Evolutionary conservation across 2,329 filamentous ascomycete genomes (phyloP).

Genomic region (Cladosporium colombiae): DNA sequence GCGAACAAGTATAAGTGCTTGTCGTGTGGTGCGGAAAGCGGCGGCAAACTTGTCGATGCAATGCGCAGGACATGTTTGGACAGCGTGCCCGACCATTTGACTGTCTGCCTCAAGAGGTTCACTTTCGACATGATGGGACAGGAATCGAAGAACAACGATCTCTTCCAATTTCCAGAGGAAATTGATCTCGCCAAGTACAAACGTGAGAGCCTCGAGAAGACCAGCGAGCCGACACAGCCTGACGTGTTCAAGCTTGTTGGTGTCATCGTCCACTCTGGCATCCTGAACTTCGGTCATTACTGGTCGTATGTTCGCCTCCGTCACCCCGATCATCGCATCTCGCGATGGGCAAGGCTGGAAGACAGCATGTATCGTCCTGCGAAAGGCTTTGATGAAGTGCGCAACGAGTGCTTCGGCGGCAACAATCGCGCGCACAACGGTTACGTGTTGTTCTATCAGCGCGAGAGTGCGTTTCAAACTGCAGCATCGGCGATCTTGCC

Average conservation of each 20-base stretch:
- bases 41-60: slow-evolving; percentile 71
- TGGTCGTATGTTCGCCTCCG: slow-evolving; percentile 92
- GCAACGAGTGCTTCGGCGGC: slow-evolving; percentile 69
- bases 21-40: slow-evolving; percentile 68
- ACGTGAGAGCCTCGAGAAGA: slow-evolving; percentile 75
- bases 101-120: slow-evolving; percentile 90
- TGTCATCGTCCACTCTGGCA: slow-evolving; percentile 88
- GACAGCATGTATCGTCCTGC: slow-evolving; percentile 70
- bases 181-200: slow-evolving; percentile 92
- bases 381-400: slow-evolving; percentile 75
- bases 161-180: slow-evolving; percentile 79
- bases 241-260: slow-evolving; percentile 95
- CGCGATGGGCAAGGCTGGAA: slow-evolving; percentile 87
- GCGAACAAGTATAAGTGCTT: slow-evolving; percentile 98
- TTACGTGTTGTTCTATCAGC: slow-evolving; percentile 98
- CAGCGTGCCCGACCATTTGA: slow-evolving; percentile 88
- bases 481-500: neutral
- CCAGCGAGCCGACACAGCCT: slow-evolving; percentile 55
- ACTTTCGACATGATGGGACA: slow-evolving; percentile 76
- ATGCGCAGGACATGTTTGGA: slow-evolving; percentile 87
- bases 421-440: slow-evolving; percentile 63
- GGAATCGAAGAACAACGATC: slow-evolving; percentile 91
- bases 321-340: slow-evolving; percentile 49
- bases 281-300: slow-evolving; percentile 92
- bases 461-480: slow-evolving; percentile 63